Conservation (phyloP, 2,329 filamentous ascomycete species). For the Pseudocercospora cruenta region DNA sequence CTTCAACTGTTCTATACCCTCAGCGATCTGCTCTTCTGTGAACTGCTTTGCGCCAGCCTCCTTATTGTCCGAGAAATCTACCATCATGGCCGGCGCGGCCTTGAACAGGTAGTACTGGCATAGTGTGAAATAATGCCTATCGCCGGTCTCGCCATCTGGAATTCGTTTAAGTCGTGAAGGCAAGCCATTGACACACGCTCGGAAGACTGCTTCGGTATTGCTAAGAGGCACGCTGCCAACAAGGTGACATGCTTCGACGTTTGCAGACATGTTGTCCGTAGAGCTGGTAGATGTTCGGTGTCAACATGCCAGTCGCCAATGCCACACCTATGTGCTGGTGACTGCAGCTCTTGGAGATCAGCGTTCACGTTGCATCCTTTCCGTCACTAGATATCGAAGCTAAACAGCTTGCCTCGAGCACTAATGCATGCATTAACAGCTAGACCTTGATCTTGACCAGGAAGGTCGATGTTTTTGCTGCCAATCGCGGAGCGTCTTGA, state of each 20-base stretch:
- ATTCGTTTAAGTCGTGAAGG: slow-evolving; percentile 42
- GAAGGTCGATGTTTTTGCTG: background rate
- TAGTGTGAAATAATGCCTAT: slow-evolving; percentile 39
- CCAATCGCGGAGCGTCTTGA: background rate
- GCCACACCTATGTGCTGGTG: background rate
- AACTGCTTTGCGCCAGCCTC: slow-evolving; percentile 15
- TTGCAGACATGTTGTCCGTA: slow-evolving; percentile 11
- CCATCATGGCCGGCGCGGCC: slow-evolving; percentile 13
- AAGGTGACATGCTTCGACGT: slow-evolving; percentile 34
- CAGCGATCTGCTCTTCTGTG: slow-evolving; percentile 25
- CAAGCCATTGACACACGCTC: slow-evolving; percentile 31
- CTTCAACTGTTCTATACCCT: slow-evolving; percentile 23
- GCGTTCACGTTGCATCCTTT: background rate
- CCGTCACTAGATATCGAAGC: background rate
- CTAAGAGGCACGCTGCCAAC: slow-evolving; percentile 44
- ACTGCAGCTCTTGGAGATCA: background rate
- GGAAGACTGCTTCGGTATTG: slow-evolving; percentile 40
- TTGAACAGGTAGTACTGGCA: slow-evolving; percentile 36
- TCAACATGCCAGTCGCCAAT: background rate
- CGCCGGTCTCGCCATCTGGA: slow-evolving; percentile 48
- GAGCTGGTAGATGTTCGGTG: background rate
- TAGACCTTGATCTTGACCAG: background rate
- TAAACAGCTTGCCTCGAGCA: slow-evolving; percentile 1
- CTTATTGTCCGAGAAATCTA: slow-evolving; percentile 13
- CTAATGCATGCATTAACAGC: background rate